Base-by-base conservation (phyloP, 768 basidiomycete genomes). In the Naganishia vishniacii region DNA sequence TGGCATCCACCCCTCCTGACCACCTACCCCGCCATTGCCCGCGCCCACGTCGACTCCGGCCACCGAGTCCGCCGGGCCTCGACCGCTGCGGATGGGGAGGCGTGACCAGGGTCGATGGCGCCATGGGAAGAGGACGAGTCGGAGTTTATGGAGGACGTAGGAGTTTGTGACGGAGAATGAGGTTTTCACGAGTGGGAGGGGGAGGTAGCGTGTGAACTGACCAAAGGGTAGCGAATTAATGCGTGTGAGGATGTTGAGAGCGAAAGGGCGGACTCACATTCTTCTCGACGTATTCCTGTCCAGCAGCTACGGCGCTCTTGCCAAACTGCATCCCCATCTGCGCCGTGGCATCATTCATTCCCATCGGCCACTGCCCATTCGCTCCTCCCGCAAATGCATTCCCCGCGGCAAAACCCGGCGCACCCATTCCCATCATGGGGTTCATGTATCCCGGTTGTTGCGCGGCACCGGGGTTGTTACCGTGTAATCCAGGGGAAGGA, bases 301-400 rank as follows among this genome's bases (percentile, higher is more conserved):
- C 94, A 0, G 91, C 94, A 6, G 87, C 86, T 2, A 98, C 87
- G 0, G 94, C 94, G 65, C 84, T 89, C 68, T 86, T 85, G 3
- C 94, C 93, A 31, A 98, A 84, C 76, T 97, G 94, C 84, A 98
- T 89, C 23, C 94, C 91, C 73, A 99, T 86, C 76, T 93, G 88
- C 0, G 95, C 89, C 1, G 95, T 97, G 11, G 91, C 85, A 71
- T 89, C 89, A 76, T 95, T 87, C 78, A 98, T 82, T 0, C 89
- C 88, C 88, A 88, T 89, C 15, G 86, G 85, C 11, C 72, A 75
- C 9, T 61, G 65, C 16, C 41, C 51, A 16, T 15, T 23, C 18
- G 18, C n/a, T 8, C 56, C 32, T n/a, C n/a, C n/a, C n/a, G n/a
- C n/a, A n/a, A n/a, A n/a, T 37, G 8, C 34, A 37, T 37, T 37